phyloP scores from a whole-genome alignment of 2,329 filamentous ascomycete genomes.

The Talaromyces sp. region DNA sequence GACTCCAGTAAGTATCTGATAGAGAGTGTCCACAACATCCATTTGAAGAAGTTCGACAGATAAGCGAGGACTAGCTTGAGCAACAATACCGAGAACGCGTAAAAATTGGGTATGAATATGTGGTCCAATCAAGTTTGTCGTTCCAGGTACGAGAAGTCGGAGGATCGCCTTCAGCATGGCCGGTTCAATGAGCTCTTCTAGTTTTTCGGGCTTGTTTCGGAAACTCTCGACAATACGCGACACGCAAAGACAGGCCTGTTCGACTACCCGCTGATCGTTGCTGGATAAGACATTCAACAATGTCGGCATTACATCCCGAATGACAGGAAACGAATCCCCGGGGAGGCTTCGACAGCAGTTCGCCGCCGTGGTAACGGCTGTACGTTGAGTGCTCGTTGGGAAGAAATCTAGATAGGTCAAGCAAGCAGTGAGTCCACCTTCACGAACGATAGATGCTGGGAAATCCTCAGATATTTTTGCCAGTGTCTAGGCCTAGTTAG shows the following conservation, averaged over 20 bases:
- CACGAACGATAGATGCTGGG: constrained; percentile 88
- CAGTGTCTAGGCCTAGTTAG: constrained; percentile 58
- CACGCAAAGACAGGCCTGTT: constrained; percentile 93
- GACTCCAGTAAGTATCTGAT: constrained; percentile 94
- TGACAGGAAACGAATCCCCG: constrained; percentile 85
- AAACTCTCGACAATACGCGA: constrained; percentile 97
- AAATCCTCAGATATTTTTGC: constrained; percentile 98
- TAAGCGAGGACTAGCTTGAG: constrained; percentile 79
- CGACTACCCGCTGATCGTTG: constrained; percentile 93
- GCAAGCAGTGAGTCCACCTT: constrained; percentile 93
- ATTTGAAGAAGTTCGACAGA: constrained; percentile 92
- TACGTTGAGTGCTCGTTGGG: constrained; percentile 91
- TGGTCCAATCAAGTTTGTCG: constrained; percentile 89
- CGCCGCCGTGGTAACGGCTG: constrained; percentile 92
- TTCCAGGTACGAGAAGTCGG: constrained; percentile 84
- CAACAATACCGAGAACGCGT: constrained; percentile 84
- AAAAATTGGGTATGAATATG: constrained; percentile 97
- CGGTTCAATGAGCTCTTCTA: constrained; percentile 89
- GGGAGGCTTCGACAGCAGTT: constrained; percentile 98
- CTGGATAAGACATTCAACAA: constrained; percentile 85
- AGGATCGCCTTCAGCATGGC: constrained; percentile 82
- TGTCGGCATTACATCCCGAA: constrained; percentile 95
- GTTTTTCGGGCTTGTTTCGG: constrained; percentile 78
- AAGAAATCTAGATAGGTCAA: constrained; percentile 97
- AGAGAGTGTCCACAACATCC: constrained; percentile 95